phyloP scores from a whole-genome alignment of 1,284 basidiomycete genomes.

The Pyrrhoderma lamaoense region DNA sequence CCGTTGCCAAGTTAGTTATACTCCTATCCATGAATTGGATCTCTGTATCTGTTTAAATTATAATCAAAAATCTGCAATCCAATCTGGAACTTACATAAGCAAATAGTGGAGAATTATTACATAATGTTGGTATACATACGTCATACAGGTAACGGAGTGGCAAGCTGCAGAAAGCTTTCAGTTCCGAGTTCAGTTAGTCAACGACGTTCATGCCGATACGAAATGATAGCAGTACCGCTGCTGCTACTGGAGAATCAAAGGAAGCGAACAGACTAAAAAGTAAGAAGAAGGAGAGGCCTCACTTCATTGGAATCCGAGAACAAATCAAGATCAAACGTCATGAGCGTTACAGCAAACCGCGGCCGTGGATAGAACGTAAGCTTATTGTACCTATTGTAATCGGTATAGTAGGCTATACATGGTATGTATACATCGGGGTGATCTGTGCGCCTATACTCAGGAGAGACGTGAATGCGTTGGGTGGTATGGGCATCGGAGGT shows the following conservation, averaged over 20 bases:
- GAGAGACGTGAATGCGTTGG: conserved; percentile 32
- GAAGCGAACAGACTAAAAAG: not conserved
- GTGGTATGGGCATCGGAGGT: conserved; percentile 48
- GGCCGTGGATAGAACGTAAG: conserved; percentile 60
- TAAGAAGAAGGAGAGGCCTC: not conserved
- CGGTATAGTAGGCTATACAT: conserved; percentile 51
- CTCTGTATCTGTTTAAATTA: too few relatives aligned
- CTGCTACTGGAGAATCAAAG: not conserved
- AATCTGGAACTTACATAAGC: too few relatives aligned
- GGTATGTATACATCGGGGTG: conserved; percentile 65
- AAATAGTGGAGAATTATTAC: too few relatives aligned
- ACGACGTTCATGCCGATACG: too few relatives aligned
- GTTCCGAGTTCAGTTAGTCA: too few relatives aligned
- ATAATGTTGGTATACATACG: too few relatives aligned
- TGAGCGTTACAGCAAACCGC: conserved; percentile 37
- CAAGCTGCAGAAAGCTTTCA: too few relatives aligned
- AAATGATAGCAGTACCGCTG: too few relatives aligned
- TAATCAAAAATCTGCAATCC: too few relatives aligned
- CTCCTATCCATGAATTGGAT: too few relatives aligned
- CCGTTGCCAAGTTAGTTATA: too few relatives aligned
- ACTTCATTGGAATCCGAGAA: conserved; percentile 12
- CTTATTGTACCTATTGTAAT: conserved; percentile 44
- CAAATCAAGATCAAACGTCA: conserved; percentile 21
- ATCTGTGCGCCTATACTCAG: conserved; percentile 60
- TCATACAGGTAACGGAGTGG: too few relatives aligned